Conservation (phyloP, 2,329 filamentous ascomycete genomes). For the Aspergillus sojae region DNA sequence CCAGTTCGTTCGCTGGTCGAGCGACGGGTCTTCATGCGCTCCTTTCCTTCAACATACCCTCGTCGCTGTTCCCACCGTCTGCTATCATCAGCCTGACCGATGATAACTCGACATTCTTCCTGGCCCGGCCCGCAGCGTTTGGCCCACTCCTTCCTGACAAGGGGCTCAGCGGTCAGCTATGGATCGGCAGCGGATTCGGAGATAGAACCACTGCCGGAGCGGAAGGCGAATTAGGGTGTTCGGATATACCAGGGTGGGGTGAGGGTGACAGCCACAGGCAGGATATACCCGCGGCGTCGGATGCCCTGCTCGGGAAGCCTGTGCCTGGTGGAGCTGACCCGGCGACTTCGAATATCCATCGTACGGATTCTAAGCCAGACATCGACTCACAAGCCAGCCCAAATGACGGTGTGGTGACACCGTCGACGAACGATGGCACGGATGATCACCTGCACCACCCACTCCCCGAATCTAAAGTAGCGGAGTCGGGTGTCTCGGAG, state of each 20-base stretch:
- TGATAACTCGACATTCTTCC: constrained; percentile 96
- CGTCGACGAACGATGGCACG: constrained; percentile 69
- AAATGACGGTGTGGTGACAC: constrained; percentile 17
- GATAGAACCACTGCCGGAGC: constrained; percentile 62
- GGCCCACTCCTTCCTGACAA: constrained; percentile 74
- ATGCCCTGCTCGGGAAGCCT: constrained; percentile 26
- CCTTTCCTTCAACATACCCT: constrained; percentile 73
- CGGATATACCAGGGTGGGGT: constrained; percentile 88
- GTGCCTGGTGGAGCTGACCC: constrained; percentile 26
- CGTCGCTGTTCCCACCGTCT: constrained; percentile 90
- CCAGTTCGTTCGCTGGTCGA: constrained; percentile 40
- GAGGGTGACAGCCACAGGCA: constrained; percentile 53
- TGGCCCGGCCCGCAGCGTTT: constrained; percentile 90
- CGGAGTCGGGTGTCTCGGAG: constrained; percentile 36
- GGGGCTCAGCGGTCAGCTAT: constrained; percentile 85
- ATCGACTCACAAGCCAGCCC: constrained; percentile 21
- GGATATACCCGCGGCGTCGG: constrained; percentile 23
- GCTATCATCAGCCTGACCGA: constrained; percentile 95
- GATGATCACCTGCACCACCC: constrained; percentile 78
- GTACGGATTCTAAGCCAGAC: constrained; percentile 28
- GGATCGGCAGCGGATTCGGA: constrained; percentile 90
- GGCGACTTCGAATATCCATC: constrained; percentile 21
- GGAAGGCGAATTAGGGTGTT: constrained; percentile 89
- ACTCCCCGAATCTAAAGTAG: constrained; percentile 47
- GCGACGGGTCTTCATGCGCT: constrained; percentile 58